Base-by-base conservation (phyloP, 2,329 filamentous ascomycete species). In the Tolypocladium ovalisporum region DNA sequence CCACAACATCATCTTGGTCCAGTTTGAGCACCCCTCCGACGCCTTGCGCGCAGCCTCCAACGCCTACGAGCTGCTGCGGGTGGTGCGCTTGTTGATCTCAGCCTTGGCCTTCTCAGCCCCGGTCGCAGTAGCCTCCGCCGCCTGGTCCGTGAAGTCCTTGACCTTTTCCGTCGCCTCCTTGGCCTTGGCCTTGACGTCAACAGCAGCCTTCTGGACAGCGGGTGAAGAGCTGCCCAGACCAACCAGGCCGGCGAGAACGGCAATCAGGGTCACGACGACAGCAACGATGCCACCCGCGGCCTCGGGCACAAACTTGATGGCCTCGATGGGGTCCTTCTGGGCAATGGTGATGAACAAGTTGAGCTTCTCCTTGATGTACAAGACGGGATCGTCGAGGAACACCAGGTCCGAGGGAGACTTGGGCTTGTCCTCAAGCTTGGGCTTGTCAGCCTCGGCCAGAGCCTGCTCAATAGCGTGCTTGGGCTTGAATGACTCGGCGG, bases 311-410 rank as follows among this genome's bases (percentile, higher is more conserved):
- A 90, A 89, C 78, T 90, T 89, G 76, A 92, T 78, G 56, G 92
- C 92, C 76, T 91, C 80, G 63, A 96, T 67, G 58, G 92, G 91
- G 75, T 95, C 87, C 67, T 84, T 82, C 79, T 90, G 84, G 71
- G 78, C 89, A 67, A 97, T 86, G 66, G 86, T 86, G 67, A 94
- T 72, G 83, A 99, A 99, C 62, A 95, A 85, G 66, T 95, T 87
- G 61, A 95, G 73, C 85, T 97, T 97, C 86, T 96, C 89, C 76
- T 86, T 89, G 75, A 96, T 74, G 75, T 89, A 99, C 65, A 78
- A 78, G 66, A 96, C 83, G 53, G 94, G 94, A 80, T 96, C 90
- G 63, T 97, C 93, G 68, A 84, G 76, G 87, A 99, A 97, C 73
- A 84, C 87, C 63, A 96, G 85, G 74, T 93, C 89, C 59, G 76